Evolutionary conservation across 2,329 filamentous ascomycete genomes (phyloP).

Genomic region (Plenodomus lindquistii): DNA sequence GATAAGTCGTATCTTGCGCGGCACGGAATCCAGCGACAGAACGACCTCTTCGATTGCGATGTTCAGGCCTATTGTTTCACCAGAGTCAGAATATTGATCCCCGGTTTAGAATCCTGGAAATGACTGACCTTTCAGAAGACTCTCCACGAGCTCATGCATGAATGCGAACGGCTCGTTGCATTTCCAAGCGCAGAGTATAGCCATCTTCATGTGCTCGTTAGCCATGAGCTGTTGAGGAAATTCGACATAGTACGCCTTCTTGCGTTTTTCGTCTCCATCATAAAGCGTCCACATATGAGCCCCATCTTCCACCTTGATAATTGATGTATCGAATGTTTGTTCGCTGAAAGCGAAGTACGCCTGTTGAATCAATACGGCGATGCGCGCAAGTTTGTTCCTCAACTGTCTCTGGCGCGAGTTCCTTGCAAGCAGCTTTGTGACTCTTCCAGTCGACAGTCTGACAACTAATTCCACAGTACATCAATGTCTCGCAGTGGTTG

Average conservation of each 20-base stretch:
- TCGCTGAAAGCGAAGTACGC: conserved; percentile 7
- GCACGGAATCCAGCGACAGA: too few species aligned
- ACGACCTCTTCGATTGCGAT: too few species aligned
- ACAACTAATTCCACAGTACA: neutral
- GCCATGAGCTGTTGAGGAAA: conserved; percentile 1
- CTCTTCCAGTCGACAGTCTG: neutral
- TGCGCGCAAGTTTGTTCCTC: neutral
- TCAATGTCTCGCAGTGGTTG: neutral
- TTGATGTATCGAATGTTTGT: conserved; percentile 3
- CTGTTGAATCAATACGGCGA: conserved; percentile 2
- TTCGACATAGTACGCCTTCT: neutral
- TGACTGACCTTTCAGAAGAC: neutral
- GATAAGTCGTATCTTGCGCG: too few species aligned
- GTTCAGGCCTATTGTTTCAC: too few species aligned
- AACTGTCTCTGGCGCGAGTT: too few species aligned
- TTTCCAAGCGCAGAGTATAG: neutral
- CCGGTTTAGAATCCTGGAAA: too few species aligned
- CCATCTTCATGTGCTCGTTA: neutral
- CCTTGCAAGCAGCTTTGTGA: conserved; percentile 1
- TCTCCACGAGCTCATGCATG: neutral
- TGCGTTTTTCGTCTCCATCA: conserved; percentile 1
- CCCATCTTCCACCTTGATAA: conserved; percentile 1
- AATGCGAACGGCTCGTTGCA: conserved; percentile 3
- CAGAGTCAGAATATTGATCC: too few species aligned
- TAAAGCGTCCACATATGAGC: neutral